Evolutionary conservation across 495 filamentous ascomycete genomes (phyloP).

Genomic region (Aspergillus homomorphus): DNA sequence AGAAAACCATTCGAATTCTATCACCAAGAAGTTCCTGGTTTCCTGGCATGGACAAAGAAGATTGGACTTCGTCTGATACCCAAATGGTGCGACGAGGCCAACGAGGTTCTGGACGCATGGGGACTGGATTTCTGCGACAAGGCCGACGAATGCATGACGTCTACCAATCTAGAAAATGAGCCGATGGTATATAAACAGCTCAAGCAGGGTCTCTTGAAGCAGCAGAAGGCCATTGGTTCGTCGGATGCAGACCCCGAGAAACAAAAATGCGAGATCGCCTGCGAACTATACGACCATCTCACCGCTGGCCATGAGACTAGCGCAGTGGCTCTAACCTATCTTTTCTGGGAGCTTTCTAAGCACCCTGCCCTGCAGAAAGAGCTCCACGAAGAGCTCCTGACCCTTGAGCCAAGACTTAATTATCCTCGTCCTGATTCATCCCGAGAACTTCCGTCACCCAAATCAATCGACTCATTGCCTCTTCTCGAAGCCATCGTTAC

Average conservation of each 20-base stretch:
- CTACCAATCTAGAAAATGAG: conserved; percentile 33
- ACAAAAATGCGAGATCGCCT: conserved; percentile 55
- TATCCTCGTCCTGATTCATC: conserved; percentile 22
- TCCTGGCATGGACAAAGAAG: conserved; percentile 47
- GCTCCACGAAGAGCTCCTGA: conserved; percentile 60
- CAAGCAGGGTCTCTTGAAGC: conserved; percentile 40
- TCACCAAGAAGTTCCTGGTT: conserved; percentile 64
- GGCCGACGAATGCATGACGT: conserved; percentile 32
- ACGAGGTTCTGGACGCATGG: conserved; percentile 65
- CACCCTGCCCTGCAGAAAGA: conserved; percentile 52
- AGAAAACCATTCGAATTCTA: conserved; percentile 68
- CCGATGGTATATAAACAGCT: conserved; percentile 48
- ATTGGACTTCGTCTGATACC: conserved; percentile 60
- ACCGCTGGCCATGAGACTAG: conserved; percentile 78
- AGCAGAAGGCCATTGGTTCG: conserved; percentile 17
- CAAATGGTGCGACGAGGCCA: conserved; percentile 61
- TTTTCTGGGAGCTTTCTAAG: conserved; percentile 64
- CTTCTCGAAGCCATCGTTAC: conserved; percentile 69
- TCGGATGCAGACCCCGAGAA: conserved; percentile 22
- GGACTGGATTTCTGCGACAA: conserved; percentile 55
- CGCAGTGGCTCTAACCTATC: conserved; percentile 68
- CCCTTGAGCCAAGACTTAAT: conserved; percentile 38
- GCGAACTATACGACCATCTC: conserved; percentile 72
- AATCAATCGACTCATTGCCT: conserved; percentile 66
- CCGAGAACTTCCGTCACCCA: conserved; percentile 49